Conservation (phyloP, 768 basidiomycete genomes). For the Tulasnella sp. region DNA sequence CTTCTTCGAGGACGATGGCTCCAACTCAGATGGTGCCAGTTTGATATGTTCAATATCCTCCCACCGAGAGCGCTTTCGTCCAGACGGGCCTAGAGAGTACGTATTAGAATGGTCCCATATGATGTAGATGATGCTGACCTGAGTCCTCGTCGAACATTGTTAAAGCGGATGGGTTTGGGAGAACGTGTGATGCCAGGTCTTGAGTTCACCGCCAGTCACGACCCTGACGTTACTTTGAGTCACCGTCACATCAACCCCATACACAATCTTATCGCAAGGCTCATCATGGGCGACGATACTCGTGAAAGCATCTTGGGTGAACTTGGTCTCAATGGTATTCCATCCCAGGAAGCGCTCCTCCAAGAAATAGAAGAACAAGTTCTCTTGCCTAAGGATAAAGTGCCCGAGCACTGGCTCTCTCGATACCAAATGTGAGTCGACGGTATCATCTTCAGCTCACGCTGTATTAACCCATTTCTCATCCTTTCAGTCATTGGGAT, state of each 20-base stretch:
- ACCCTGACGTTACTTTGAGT: too few relatives aligned
- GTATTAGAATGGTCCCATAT: too few relatives aligned
- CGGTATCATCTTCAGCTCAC: not conserved
- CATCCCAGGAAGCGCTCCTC: conserved; percentile 50
- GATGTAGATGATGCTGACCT: too few relatives aligned
- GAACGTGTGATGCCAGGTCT: too few relatives aligned
- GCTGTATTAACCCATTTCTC: not conserved
- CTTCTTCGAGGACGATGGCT: not conserved
- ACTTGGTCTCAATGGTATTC: conserved; percentile 48
- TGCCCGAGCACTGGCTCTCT: conserved; percentile 65
- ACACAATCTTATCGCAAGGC: too few relatives aligned
- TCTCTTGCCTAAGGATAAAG: conserved; percentile 51
- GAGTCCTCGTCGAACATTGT: too few relatives aligned
- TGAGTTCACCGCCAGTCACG: too few relatives aligned
- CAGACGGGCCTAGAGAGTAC: too few relatives aligned
- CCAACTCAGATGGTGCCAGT: not conserved
- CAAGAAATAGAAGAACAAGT: conserved; percentile 65
- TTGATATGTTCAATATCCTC: not conserved
- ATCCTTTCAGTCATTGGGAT: conserved; percentile 55
- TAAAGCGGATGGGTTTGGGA: too few relatives aligned
- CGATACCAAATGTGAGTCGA: conserved; percentile 67
- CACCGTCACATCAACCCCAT: too few relatives aligned
- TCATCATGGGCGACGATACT: too few relatives aligned
- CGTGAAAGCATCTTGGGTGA: conserved; percentile 34
- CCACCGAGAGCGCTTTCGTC: not conserved